Base-by-base conservation (phyloP, 1,139 yeast species). In the Blastobotrys arbuscula region DNA sequence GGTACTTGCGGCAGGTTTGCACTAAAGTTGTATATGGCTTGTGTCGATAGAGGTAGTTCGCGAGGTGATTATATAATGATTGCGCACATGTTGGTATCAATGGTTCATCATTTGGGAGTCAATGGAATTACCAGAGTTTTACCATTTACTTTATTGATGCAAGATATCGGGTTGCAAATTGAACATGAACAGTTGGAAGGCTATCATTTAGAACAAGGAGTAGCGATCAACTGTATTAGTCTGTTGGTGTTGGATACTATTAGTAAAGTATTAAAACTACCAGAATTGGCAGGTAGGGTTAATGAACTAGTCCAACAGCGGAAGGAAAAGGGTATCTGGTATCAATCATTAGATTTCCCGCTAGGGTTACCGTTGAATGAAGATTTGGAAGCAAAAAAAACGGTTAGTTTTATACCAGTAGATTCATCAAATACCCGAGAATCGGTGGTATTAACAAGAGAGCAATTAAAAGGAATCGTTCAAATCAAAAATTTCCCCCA, bases 1-100 rank as follows among this genome's bases (percentile, higher is more conserved):
- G 56, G 60, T 23, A 54, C 62, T 1, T 42, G 56, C 16, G 60
- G 61, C 3, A 44, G 55, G 7, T 41, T 60, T n/a, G 42, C 58
- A n/a, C 45, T 44, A 21, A 55, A 54, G 42, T 42, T 56, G 7
- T 50, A 58, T 46, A 44, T 44, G 33, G 50, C 51, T 15, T 50
- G 52, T 4, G 49, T 46, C 12, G 52, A 50, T 31, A 44, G 57
- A 9, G 37, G 49, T n/a, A 48, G 51, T 18, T 38, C 41, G 6
- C 33, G 46, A 19, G 47, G 46, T 6, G 55, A 56, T 26, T 53
- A 53, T 30, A 33, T 59, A 21, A 49, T 57, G 5, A 50, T 47
- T 7, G 54, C 56, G 37, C 57, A 58, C 47, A 35, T 59, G 7
- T 40, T 58, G 13, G 44, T 44, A 13, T 50, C 50, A 7, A 44